A percentile compares a stretch with the other conserved stretches of the same genome.
These are phyloP conservation scores for Podospora pseudoanserina DNA, from an alignment of 495 filamentous ascomycete species.

Conservation along the genomic window DNA sequence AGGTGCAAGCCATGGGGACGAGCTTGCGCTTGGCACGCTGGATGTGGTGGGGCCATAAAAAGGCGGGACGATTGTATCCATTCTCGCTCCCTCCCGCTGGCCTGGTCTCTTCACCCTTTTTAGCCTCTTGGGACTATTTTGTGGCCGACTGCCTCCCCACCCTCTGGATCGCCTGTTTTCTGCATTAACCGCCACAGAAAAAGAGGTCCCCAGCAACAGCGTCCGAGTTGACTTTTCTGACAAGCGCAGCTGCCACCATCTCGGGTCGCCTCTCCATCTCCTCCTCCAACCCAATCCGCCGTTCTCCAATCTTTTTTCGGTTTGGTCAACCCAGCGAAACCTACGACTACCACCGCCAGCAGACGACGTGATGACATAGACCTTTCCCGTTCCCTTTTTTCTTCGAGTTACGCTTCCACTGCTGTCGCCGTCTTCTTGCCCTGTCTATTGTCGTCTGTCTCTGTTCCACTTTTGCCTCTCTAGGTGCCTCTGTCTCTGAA, in stretches of 20 bases:
- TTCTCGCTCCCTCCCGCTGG: neutral
- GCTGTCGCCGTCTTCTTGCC: neutral
- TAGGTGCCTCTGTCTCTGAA: no score
- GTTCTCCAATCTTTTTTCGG: conserved; percentile 10
- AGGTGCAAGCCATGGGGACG: neutral
- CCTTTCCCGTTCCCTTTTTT: conserved; percentile 5
- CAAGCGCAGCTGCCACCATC: conserved; percentile 25
- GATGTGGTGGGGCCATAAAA: neutral
- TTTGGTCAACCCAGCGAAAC: conserved; percentile 7
- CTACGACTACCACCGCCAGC: conserved; percentile 18
- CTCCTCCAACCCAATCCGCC: conserved; percentile 4
- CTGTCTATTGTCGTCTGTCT: no score
- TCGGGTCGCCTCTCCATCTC: conserved; percentile 25
- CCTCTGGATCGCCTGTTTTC: no score
- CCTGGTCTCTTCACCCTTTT: conserved; percentile 3
- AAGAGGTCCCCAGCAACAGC: conserved; percentile 23
- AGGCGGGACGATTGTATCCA: neutral
- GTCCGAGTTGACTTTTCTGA: conserved; percentile 16
- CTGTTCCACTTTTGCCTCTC: no score
- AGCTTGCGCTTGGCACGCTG: neutral
- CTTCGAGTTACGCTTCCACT: neutral
- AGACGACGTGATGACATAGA: conserved; percentile 28
- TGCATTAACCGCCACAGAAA: conserved; percentile 23
- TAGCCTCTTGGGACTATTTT: conserved; percentile 12
- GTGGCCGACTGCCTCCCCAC: neutral